Conservation (phyloP, 177 flowering plant species). For the Vitis hybrid region DNA sequence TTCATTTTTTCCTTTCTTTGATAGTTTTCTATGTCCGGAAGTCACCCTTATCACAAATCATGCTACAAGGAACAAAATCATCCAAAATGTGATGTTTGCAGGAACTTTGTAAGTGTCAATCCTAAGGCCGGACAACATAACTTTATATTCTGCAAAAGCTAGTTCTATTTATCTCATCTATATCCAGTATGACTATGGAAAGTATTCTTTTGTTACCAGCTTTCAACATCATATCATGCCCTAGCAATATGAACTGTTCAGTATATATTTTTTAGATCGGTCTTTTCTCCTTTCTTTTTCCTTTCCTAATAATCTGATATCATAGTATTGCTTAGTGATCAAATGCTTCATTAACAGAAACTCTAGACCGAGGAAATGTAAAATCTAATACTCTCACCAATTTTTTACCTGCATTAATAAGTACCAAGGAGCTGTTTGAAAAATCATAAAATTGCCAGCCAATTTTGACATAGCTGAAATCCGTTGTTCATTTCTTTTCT, state of each 20-base stretch:
- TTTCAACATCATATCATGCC: too few relatives aligned
- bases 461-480: too few relatives aligned
- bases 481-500: too few relatives aligned
- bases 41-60: conserved; percentile 79
- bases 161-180: neutral
- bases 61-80: conserved; percentile 92
- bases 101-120: conserved; percentile 63
- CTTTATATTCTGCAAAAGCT: neutral
- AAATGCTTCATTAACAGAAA: neutral
- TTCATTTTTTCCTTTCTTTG: conserved; percentile 7
- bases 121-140: neutral
- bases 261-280: neutral
- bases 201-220: neutral
- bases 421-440: neutral
- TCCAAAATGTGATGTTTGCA: conserved; percentile 94
- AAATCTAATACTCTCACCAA: neutral
- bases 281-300: neutral
- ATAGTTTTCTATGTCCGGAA: conserved; percentile 86
- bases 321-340: neutral
- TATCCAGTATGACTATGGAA: neutral
- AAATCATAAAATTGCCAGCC: too few relatives aligned
- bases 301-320: neutral
- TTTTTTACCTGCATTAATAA: neutral
- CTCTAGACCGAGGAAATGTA: neutral
- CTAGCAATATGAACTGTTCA: too few relatives aligned